Conservation (phyloP, 306 rosid genomes). For the Vigna hirtella region DNA sequence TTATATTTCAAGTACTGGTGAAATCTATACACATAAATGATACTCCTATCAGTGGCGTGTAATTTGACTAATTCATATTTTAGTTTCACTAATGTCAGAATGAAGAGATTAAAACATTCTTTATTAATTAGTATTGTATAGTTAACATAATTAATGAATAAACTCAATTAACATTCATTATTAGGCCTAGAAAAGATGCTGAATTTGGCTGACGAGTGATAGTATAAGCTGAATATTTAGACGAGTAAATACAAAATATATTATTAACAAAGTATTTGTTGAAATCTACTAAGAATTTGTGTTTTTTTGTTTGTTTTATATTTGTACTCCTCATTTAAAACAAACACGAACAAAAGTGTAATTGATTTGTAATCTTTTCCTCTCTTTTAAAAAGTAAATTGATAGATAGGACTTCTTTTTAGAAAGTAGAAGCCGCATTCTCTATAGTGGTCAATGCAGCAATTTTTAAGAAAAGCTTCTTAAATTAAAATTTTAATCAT, state of each 20-base stretch:
- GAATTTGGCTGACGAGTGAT: no score
- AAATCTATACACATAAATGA: no score
- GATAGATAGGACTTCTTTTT: not conserved
- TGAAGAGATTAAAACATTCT: not conserved
- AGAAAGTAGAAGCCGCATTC: not conserved
- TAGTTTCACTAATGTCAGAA: no score
- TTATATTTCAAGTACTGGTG: no score
- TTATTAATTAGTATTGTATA: not conserved
- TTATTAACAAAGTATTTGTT: no score
- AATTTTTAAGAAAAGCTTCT: not conserved
- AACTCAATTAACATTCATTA: no score
- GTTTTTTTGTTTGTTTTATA: not conserved
- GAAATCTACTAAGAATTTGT: not conserved
- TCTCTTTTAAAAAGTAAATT: not conserved
- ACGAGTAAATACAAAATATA: no score
- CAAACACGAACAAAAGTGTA: not conserved
- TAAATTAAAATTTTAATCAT: not conserved
- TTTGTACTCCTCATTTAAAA: not conserved
- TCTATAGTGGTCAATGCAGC: not conserved
- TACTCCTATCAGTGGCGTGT: no score
- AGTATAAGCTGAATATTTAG: no score
- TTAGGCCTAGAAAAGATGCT: no score
- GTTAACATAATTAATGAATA: not conserved
- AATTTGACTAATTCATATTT: no score
- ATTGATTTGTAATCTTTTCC: not conserved